Conservation (phyloP, 106 monocot species). For the Platanthera guangdongensis region DNA sequence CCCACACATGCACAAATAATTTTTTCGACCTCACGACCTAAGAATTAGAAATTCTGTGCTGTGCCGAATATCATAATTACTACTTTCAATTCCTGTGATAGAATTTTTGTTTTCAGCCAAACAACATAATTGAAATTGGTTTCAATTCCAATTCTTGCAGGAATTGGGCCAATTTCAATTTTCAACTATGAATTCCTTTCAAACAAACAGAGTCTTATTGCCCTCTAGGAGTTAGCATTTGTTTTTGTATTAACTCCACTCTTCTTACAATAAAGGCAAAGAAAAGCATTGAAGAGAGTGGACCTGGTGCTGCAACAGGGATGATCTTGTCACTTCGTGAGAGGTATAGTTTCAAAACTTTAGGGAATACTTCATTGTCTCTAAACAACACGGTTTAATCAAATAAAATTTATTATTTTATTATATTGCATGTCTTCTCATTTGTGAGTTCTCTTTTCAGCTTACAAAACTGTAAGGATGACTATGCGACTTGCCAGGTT, state of each 20-base stretch:
- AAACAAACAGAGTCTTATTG: not conserved
- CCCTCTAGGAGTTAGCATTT: not conserved
- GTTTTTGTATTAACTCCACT: not conserved
- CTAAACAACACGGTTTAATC: not conserved
- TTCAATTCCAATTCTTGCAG: no score
- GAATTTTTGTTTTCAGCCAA: no score
- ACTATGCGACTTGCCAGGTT: slow-evolving; percentile 77
- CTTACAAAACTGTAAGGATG: slow-evolving; percentile 77
- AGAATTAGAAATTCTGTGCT: no score
- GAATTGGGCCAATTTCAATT: no score
- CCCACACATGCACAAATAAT: no score
- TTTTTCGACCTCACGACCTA: no score
- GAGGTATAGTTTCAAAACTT: slow-evolving; percentile 37
- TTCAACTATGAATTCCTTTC: no score
- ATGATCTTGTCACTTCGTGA: slow-evolving; percentile 97
- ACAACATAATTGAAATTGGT: no score
- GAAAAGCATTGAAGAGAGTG: slow-evolving; percentile 72
- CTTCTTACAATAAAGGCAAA: slow-evolving; percentile 41
- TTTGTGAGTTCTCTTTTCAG: slow-evolving; percentile 26
- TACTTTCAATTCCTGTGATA: no score
- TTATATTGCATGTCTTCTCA: not conserved
- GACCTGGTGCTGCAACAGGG: slow-evolving; percentile 87
- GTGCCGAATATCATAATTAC: no score
- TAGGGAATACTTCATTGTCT: not conserved
- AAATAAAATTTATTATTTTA: not conserved